Evolutionary conservation across 2,329 filamentous ascomycete genomes (phyloP).

Genomic region (Diplodia mutila): DNA sequence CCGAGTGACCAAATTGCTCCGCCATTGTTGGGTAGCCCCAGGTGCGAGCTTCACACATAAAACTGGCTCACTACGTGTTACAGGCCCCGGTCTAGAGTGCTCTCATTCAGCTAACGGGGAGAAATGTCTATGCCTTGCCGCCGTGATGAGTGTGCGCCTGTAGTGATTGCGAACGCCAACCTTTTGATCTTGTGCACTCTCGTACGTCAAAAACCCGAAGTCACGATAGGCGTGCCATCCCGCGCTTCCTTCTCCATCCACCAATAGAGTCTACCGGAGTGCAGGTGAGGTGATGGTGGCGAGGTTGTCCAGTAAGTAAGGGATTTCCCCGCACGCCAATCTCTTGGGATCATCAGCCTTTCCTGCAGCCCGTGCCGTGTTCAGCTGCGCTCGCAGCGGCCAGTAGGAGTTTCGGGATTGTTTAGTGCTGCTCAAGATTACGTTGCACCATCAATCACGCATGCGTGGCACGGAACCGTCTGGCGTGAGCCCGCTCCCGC

Average conservation of each 20-base stretch:
- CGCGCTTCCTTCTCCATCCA: not conserved
- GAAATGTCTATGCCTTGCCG: not conserved
- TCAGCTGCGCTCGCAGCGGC: not conserved
- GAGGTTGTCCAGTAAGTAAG: not conserved
- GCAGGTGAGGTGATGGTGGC: not conserved
- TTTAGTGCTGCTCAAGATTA: not conserved
- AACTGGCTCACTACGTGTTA: not conserved
- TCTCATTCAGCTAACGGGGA: not conserved
- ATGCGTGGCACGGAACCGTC: not conserved
- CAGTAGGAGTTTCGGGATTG: not conserved
- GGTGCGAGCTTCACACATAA: not conserved
- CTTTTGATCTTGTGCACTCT: not conserved
- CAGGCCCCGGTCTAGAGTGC: not conserved
- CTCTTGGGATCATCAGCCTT: not conserved
- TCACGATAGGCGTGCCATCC: not conserved
- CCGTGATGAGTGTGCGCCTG: not conserved
- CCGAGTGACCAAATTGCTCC: not conserved
- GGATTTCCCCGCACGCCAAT: not conserved
- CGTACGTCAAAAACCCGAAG: not conserved
- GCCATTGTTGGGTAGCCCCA: not conserved
- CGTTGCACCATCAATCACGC: not conserved
- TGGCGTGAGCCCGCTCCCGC: not conserved
- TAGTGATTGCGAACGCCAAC: not conserved
- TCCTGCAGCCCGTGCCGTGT: not conserved
- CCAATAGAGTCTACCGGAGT: not conserved